phyloP scores from a whole-genome alignment of 257 asterid species.

The Solanum boliviense region DNA sequence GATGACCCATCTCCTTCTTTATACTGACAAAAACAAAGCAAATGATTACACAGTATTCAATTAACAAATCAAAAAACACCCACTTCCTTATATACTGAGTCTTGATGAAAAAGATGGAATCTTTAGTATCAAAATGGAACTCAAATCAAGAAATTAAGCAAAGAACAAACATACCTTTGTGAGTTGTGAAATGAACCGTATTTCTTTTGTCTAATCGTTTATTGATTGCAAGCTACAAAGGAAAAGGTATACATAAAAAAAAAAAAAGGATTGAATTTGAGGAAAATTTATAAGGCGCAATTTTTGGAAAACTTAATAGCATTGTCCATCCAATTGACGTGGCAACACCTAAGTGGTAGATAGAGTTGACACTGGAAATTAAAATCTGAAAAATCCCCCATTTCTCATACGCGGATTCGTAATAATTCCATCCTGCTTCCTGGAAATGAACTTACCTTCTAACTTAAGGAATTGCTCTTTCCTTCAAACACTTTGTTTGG shows the following conservation, averaged over 20 bases:
- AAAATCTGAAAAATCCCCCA: background rate
- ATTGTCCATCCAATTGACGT: background rate
- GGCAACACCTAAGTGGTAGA: background rate
- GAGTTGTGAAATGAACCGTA: background rate
- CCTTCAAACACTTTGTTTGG: background rate
- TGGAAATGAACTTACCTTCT: background rate
- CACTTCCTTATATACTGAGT: background rate
- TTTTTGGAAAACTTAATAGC: background rate
- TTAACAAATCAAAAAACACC: background rate
- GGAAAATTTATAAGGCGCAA: background rate
- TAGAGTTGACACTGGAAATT: background rate
- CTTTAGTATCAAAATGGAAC: background rate
- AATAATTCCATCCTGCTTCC: background rate
- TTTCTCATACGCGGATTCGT: background rate
- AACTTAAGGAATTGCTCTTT: background rate
- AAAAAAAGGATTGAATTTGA: background rate
- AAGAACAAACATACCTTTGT: background rate
- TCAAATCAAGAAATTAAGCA: background rate
- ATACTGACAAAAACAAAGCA: background rate
- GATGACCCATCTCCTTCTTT: slow-evolving; percentile 5
- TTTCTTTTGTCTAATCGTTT: background rate
- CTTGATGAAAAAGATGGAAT: background rate
- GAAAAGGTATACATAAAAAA: no score
- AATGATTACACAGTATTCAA: background rate
- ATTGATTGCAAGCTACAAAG: background rate